Percentiles rank a stretch among this genome's conserved stretches.
Evolutionary conservation across 2,329 filamentous ascomycete species (phyloP).

Genomic region (Didymella exigua): DNA sequence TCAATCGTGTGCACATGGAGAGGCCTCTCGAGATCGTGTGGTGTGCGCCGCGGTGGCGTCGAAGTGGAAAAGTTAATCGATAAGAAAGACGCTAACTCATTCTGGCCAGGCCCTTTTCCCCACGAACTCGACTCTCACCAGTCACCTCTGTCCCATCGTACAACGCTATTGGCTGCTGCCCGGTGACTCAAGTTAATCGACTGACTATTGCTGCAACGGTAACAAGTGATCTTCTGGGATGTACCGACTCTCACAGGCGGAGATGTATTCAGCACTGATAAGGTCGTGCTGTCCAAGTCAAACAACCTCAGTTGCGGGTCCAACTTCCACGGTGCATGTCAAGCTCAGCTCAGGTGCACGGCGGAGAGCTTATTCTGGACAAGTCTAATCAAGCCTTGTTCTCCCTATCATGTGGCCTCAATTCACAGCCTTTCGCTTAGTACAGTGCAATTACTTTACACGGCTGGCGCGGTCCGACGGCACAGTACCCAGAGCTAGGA

Average conservation of each 20-base stretch:
- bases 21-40: conserved; percentile 10
- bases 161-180: too few species aligned
- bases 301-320: background rate
- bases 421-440: conserved; percentile 2
- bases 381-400: background rate
- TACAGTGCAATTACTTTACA: conserved; percentile 16
- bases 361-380: background rate
- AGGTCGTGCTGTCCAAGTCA: too few species aligned
- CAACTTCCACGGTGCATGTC: background rate
- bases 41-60: conserved; percentile 13
- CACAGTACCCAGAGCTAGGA: background rate
- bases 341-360: background rate
- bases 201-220: too few species aligned
- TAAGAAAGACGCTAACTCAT: background rate
- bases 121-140: too few species aligned
- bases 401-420: background rate
- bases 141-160: too few species aligned
- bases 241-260: too few species aligned
- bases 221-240: too few species aligned
- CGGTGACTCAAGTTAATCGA: too few species aligned
- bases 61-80: conserved; percentile 14
- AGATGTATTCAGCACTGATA: too few species aligned
- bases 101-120: background rate
- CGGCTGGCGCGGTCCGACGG: conserved; percentile 15
- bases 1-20: background rate